Evolutionary conservation across 805 yeast species (phyloP).

Genomic region (Schwanniomyces sp.): DNA sequence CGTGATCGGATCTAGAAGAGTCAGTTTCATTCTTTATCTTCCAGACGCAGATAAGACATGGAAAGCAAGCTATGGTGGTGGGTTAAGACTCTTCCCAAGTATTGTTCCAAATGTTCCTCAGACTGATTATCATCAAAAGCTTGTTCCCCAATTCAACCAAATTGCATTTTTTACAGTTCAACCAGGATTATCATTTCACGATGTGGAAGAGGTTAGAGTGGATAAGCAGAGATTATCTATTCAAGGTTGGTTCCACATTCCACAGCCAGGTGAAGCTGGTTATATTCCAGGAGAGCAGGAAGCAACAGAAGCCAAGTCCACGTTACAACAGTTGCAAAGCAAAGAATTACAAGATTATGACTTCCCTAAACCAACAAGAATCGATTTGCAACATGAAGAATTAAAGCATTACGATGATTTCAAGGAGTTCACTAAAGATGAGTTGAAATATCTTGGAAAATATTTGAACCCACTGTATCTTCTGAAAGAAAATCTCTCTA

Average conservation of each 20-base stretch:
- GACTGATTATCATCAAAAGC: slow-evolving; percentile 64
- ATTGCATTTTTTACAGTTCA: slow-evolving; percentile 94
- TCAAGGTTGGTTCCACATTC: slow-evolving; percentile 99
- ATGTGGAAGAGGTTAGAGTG: slow-evolving; percentile 93
- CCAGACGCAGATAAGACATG: slow-evolving; percentile 90
- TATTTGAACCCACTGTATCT: slow-evolving; percentile 58
- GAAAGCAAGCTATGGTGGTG: slow-evolving; percentile 95
- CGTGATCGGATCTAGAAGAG: slow-evolving; percentile 92
- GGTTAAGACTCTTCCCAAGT: slow-evolving; percentile 81
- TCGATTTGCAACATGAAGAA: slow-evolving; percentile 41
- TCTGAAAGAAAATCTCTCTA: slow-evolving; percentile 32
- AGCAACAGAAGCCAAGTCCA: slow-evolving; percentile 67
- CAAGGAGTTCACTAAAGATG: slow-evolving; percentile 28
- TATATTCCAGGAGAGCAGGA: slow-evolving; percentile 81
- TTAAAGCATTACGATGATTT: slow-evolving; percentile 23
- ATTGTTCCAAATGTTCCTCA: slow-evolving; percentile 87
- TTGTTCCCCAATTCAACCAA: slow-evolving; percentile 94
- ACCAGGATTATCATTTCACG: slow-evolving; percentile 96
- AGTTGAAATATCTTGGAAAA: slow-evolving; percentile 47
- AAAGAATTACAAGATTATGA: slow-evolving; percentile 77
- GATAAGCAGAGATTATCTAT: slow-evolving; percentile 89
- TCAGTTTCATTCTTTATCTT: slow-evolving; percentile 86
- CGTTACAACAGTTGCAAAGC: slow-evolving; percentile 77
- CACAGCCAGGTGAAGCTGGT: slow-evolving; percentile 90
- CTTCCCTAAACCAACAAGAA: slow-evolving; percentile 66